phyloP scores from a whole-genome alignment of 1,284 basidiomycete genomes.

The Pseudozyma pruni region DNA sequence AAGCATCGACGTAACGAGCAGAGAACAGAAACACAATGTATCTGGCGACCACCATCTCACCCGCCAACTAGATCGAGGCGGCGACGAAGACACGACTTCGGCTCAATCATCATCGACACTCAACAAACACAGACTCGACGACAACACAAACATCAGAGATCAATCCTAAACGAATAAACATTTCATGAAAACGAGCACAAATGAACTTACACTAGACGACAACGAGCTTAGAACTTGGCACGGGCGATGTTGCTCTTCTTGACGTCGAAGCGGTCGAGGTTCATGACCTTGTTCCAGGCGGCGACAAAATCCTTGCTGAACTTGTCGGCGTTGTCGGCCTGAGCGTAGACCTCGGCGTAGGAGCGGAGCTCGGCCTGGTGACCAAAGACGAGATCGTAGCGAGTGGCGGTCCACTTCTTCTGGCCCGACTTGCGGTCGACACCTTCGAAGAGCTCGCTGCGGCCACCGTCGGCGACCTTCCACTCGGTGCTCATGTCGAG shows the following conservation, averaged over 20 bases:
- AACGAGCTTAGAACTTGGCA: conserved; percentile 27
- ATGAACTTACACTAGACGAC: neutral
- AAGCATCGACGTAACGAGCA: no score
- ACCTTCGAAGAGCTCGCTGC: conserved; percentile 35
- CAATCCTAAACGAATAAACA: neutral
- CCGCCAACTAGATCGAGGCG: no score
- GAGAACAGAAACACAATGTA: no score
- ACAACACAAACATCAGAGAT: no score
- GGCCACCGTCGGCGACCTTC: conserved; percentile 35
- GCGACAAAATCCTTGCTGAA: conserved; percentile 38
- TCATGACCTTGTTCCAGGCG: conserved; percentile 50
- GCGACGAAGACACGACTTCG: no score
- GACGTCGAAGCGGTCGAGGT: conserved; percentile 41
- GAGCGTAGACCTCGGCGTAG: conserved; percentile 34
- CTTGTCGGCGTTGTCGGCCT: conserved; percentile 44
- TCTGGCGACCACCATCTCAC: no score
- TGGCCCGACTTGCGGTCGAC: conserved; percentile 44
- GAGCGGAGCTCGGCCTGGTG: conserved; percentile 42
- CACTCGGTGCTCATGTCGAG: conserved; percentile 48
- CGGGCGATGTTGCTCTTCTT: conserved; percentile 43
- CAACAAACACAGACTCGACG: neutral
- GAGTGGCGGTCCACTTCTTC: conserved; percentile 45
- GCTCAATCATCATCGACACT: neutral
- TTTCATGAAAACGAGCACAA: conserved; percentile 1
- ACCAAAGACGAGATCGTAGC: conserved; percentile 40